These are phyloP conservation scores for Ophiosphaerella narmari DNA, from an alignment of 2,329 filamentous ascomycete species.

Conservation along the genomic window DNA sequence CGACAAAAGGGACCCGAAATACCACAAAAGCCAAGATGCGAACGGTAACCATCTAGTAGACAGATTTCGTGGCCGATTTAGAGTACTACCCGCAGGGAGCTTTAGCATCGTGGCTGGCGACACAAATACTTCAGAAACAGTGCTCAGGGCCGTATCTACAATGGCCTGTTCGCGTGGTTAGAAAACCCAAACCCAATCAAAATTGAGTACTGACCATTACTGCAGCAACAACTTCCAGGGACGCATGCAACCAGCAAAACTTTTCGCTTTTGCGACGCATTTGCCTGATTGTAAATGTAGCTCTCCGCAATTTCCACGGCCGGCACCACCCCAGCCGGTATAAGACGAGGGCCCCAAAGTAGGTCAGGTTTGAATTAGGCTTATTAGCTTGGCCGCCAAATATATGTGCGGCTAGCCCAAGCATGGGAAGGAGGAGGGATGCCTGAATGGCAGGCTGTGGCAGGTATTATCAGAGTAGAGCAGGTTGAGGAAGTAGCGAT, in stretches of 20 bases:
- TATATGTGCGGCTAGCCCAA: conserved; percentile 2
- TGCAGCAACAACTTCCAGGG: conserved; percentile 16
- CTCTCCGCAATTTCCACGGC: conserved; percentile 12
- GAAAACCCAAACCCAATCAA: background rate
- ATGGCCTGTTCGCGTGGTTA: conserved; percentile 1
- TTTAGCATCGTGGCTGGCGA: conserved; percentile 45
- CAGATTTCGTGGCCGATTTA: conserved; percentile 5
- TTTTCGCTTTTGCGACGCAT: background rate
- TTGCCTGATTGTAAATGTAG: conserved; percentile 14
- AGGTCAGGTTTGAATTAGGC: conserved; percentile 6
- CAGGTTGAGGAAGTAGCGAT: no score
- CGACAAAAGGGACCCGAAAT: conserved; percentile 31
- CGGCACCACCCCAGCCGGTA: conserved; percentile 7
- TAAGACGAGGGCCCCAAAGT: conserved; percentile 10
- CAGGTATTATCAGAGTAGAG: no score
- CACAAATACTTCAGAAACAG: conserved; percentile 18
- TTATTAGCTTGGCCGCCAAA: background rate
- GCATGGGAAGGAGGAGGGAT: background rate
- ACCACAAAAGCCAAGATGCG: conserved; percentile 48
- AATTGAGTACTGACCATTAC: conserved; percentile 3
- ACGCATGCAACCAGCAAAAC: conserved; percentile 9
- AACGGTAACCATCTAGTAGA: conserved; percentile 24
- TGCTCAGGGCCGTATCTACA: conserved; percentile 20
- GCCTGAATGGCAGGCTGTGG: conserved; percentile 4
- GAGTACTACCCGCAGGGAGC: conserved; percentile 44